Evolutionary conservation across 331 rosid species (phyloP).

Genomic region (Malus hybrid): DNA sequence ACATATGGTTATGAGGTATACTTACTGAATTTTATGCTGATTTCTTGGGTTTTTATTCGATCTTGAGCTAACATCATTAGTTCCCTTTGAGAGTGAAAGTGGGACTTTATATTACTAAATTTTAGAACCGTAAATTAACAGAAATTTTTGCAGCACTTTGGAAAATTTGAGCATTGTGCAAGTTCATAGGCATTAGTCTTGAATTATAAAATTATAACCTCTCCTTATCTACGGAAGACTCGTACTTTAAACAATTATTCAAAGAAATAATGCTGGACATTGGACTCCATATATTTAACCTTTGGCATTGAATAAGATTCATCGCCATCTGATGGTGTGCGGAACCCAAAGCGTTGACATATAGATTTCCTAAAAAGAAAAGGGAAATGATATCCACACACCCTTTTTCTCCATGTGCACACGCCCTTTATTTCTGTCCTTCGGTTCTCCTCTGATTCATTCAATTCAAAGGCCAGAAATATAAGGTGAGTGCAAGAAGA

Average conservation of each 20-base stretch:
- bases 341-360: not conserved
- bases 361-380: not conserved
- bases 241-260: not conserved
- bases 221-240: not conserved
- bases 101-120: not conserved
- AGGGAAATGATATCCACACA: not conserved
- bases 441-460: not conserved
- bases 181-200: not conserved
- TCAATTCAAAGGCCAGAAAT: not conserved
- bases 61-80: not conserved
- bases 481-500: not conserved
- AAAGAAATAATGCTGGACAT: not conserved
- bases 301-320: not conserved
- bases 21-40: not conserved
- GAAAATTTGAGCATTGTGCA: not conserved
- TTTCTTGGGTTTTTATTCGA: not conserved
- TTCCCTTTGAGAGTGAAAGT: not conserved
- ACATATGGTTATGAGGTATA: slow-evolving; percentile 93
- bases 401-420: not conserved
- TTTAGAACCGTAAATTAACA: not conserved
- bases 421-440: not conserved
- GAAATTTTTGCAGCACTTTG: not conserved
- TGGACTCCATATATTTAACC: not conserved
- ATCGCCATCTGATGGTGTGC: not conserved
- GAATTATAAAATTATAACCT: not conserved